Evolutionary conservation across 2,329 filamentous ascomycete species (phyloP), one percentile per base, ranked within the genome.

Genomic region (Botrytis pseudocinerea): DNA sequence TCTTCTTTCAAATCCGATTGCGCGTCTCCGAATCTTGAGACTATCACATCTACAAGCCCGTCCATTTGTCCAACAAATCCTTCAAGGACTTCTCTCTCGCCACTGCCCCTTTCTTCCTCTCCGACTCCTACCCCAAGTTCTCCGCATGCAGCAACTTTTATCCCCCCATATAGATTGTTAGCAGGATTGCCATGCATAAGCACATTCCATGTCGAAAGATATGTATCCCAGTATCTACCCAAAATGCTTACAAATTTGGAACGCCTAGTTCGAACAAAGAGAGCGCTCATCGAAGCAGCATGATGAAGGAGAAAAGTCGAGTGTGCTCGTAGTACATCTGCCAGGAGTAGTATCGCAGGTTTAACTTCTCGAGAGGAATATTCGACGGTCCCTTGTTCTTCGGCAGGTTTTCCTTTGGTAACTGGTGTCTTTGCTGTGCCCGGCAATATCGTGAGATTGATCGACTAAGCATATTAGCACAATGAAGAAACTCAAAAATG

Each of bases 71-170:
- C 87, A 1, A 94, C 90, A 75, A 97, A 89, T n/a, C 94, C 94
- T 82, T 98, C 95, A 1, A 99, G 85, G 0, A 98, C 95, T 78
- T 97, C 95, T 78, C 95, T 87, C 83, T 98, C 95, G 46, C 94
- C 94, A 80, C 95, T 98, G 7, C 95, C 95, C 81, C 94, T 92
- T 72, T 98, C 93, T 83, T 98, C 96, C 81, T 98, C 96, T 28
- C 96, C 96, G 1, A 98, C 96, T 0, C 96, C 96, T 63, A 98
- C 89, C 25, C 96, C 96, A 40, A 98, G 88, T 83, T 98, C 95
- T 28, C 96, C 95, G 48, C 93, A 94, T 10, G 92, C 93, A 20
- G 95, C 93, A 46, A 99, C 86, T 82, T 97, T 97, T 80, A 97
- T 90, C 9, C 93, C 94, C 18, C 91, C 90, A 79, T 94, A 94